These are phyloP conservation scores for Phyllosticta ampelicida DNA, from an alignment of 2,329 filamentous ascomycete genomes.

Conservation along the genomic window DNA sequence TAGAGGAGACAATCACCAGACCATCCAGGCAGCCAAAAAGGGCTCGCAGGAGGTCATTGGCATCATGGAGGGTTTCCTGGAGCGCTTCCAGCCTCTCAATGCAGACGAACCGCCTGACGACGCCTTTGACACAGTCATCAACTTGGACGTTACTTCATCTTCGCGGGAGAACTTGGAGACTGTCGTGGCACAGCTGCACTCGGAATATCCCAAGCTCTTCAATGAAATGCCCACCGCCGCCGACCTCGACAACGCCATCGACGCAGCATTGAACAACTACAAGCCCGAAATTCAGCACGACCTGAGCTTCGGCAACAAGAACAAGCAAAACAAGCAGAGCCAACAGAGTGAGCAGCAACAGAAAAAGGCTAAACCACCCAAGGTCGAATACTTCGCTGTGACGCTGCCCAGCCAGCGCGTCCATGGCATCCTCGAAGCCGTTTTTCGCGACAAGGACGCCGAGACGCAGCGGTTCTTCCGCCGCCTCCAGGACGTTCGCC, in stretches of 20 bases:
- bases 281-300: constrained; percentile 65
- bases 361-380: constrained; percentile 24
- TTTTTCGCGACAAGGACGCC: constrained; percentile 51
- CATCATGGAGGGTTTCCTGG: constrained; percentile 92
- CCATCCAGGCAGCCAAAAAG: constrained; percentile 75
- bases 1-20: constrained; percentile 94
- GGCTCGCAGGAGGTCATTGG: constrained; percentile 62
- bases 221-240: constrained; percentile 57
- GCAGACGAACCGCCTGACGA: constrained; percentile 59
- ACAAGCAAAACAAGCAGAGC: constrained; percentile 22
- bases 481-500: constrained; percentile 59
- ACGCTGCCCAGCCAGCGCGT: constrained; percentile 43
- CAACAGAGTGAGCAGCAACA: constrained; percentile 17
- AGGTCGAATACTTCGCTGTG: constrained; percentile 56
- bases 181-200: constrained; percentile 59
- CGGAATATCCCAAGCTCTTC: constrained; percentile 68
- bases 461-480: constrained; percentile 58
- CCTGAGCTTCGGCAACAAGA: constrained; percentile 42
- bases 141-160: constrained; percentile 66
- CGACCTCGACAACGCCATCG: constrained; percentile 70
- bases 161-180: constrained; percentile 81
- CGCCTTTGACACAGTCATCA: constrained; percentile 72
- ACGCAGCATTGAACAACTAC: constrained; percentile 65
- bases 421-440: constrained; percentile 51
- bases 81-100: constrained; percentile 71